These are phyloP conservation scores for Meira miltonrushii DNA, from an alignment of 1,284 basidiomycete genomes.

Conservation along the genomic window DNA sequence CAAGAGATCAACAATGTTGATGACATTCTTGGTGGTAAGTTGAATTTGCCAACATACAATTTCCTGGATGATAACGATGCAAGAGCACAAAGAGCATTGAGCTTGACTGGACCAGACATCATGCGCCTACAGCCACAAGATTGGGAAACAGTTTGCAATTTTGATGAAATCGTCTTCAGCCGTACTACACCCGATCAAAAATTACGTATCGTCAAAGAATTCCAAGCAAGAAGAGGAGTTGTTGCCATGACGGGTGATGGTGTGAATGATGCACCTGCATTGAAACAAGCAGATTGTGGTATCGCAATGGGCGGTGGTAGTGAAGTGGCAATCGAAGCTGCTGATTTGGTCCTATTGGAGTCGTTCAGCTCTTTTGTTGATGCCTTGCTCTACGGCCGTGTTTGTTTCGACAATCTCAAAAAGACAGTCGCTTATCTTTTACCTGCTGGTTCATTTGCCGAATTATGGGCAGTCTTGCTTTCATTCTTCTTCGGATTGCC, in stretches of 20 bases:
- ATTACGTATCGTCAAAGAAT: slow-evolving; percentile 64
- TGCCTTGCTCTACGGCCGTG: slow-evolving; percentile 55
- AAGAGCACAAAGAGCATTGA: slow-evolving; percentile 18
- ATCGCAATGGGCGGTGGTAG: slow-evolving; percentile 56
- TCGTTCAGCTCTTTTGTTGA: slow-evolving; percentile 39
- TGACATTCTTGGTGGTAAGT: slow-evolving; percentile 25
- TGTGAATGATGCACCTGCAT: slow-evolving; percentile 64
- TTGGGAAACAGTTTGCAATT: slow-evolving; percentile 60
- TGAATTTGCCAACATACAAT: slow-evolving; percentile 26
- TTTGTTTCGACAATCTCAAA: slow-evolving; percentile 67
- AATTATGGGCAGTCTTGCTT: slow-evolving; percentile 66
- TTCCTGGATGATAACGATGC: slow-evolving; percentile 54
- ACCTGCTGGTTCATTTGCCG: slow-evolving; percentile 60
- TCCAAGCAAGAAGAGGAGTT: slow-evolving; percentile 59
- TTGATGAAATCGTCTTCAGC: slow-evolving; percentile 68
- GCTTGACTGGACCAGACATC: slow-evolving; percentile 20
- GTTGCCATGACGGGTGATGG: slow-evolving; percentile 66
- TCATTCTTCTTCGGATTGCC: slow-evolving; percentile 58
- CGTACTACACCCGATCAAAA: slow-evolving; percentile 68
- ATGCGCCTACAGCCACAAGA: slow-evolving; percentile 52
- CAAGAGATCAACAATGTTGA: slow-evolving; percentile 54
- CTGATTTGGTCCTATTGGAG: slow-evolving; percentile 41
- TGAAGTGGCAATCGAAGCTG: slow-evolving; percentile 52
- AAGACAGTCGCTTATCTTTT: slow-evolving; percentile 53
- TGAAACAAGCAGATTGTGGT: slow-evolving; percentile 56